A percentile compares a stretch with the other conserved stretches of the same genome.
These are phyloP conservation scores for Eutypella sp. DNA, from an alignment of 2,329 filamentous ascomycete genomes.

Conservation along the genomic window DNA sequence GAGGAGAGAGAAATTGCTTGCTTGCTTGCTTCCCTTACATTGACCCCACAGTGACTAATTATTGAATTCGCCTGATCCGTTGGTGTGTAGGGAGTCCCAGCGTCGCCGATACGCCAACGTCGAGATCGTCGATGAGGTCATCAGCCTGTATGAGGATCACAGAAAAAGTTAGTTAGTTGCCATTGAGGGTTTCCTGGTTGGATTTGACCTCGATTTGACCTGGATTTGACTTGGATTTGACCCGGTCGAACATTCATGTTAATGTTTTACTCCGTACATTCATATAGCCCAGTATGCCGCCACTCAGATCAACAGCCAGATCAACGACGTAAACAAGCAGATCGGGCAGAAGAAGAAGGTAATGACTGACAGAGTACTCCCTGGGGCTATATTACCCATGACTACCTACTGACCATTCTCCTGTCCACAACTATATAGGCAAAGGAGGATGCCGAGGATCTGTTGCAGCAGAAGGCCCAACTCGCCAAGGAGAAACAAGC, in stretches of 20 bases:
- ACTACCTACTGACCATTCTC: background rate
- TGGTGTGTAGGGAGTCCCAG: slow-evolving; percentile 86
- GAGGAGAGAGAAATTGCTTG: background rate
- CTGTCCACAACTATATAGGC: slow-evolving; percentile 39
- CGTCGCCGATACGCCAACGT: slow-evolving; percentile 74
- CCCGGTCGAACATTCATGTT: slow-evolving; percentile 1
- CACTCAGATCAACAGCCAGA: slow-evolving; percentile 75
- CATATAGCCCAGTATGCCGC: slow-evolving; percentile 64
- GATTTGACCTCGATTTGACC: too few species aligned
- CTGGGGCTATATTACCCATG: slow-evolving; percentile 13
- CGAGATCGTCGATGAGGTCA: slow-evolving; percentile 85
- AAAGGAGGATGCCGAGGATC: slow-evolving; percentile 80
- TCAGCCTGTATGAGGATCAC: slow-evolving; percentile 80
- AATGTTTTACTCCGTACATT: background rate
- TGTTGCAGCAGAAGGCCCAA: slow-evolving; percentile 72
- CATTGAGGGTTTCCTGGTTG: background rate
- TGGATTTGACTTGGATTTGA: too few species aligned
- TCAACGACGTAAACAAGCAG: slow-evolving; percentile 85
- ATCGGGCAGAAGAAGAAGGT: slow-evolving; percentile 91
- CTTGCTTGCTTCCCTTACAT: background rate
- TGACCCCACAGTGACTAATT: background rate
- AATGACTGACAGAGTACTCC: slow-evolving; percentile 7
- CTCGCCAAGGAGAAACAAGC: slow-evolving; percentile 79
- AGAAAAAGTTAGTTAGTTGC: slow-evolving; percentile 54
- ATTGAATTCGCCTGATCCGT: too few species aligned